Conservation (phyloP, 2,329 filamentous ascomycete genomes). For the Microascus cirrosus region DNA sequence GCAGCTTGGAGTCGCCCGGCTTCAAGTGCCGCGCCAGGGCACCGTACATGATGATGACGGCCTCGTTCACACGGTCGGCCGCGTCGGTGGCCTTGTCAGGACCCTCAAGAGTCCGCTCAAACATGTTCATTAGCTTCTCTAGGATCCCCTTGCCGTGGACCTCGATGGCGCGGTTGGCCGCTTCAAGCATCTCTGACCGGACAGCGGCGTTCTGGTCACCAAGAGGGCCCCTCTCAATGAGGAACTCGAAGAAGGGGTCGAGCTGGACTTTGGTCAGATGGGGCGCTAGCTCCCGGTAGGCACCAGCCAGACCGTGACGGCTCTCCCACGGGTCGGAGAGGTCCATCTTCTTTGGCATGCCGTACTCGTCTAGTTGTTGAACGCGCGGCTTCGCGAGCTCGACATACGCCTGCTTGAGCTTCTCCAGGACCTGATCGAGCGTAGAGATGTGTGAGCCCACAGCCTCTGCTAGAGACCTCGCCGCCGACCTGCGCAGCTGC, state of each 20-base stretch:
- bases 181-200: slow-evolving; percentile 82
- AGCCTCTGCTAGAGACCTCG: slow-evolving; percentile 68
- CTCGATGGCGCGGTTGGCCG: slow-evolving; percentile 71
- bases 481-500: slow-evolving; percentile 73
- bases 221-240: slow-evolving; percentile 80
- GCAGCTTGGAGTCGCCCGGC: slow-evolving; percentile 75
- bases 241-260: slow-evolving; percentile 69
- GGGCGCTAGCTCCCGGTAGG: slow-evolving; percentile 71
- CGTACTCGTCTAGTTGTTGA: slow-evolving; percentile 81
- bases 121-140: slow-evolving; percentile 83
- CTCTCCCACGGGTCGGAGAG: slow-evolving; percentile 83
- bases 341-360: slow-evolving; percentile 86
- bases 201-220: slow-evolving; percentile 70
- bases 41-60: slow-evolving; percentile 94
- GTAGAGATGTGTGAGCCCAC: slow-evolving; percentile 48
- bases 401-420: slow-evolving; percentile 60
- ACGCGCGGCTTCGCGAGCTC: slow-evolving; percentile 73
- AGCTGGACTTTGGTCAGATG: slow-evolving; percentile 59
- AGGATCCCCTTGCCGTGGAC: slow-evolving; percentile 71
- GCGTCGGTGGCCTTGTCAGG: slow-evolving; percentile 72
- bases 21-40: slow-evolving; percentile 82
- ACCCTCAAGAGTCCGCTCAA: slow-evolving; percentile 78
- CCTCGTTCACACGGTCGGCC: slow-evolving; percentile 87
- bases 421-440: slow-evolving; percentile 50
- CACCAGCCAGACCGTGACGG: slow-evolving; percentile 77